Evolutionary conservation across 495 filamentous ascomycete species (phyloP).

Genomic region (Astrothelium subdiscretum): DNA sequence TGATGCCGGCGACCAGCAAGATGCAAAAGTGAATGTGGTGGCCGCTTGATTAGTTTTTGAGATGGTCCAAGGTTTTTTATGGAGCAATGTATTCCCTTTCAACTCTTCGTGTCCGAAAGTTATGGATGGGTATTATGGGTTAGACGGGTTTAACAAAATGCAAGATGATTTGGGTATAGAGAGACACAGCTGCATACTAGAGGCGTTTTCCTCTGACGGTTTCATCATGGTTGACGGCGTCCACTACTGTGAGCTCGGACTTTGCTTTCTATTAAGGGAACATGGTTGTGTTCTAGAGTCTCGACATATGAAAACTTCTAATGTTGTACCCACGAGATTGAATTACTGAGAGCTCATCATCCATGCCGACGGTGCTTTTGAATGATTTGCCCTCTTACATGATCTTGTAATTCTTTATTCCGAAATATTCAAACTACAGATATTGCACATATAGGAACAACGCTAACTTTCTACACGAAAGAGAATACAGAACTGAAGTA

Average conservation of each 20-base stretch:
- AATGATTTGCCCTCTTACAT: too few species aligned
- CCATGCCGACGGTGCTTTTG: too few species aligned
- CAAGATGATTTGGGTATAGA: background rate
- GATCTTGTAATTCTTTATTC: too few species aligned
- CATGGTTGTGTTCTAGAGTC: background rate
- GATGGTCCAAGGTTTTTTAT: background rate
- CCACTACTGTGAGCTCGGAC: too few species aligned
- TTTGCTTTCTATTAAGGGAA: background rate
- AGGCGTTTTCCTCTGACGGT: background rate
- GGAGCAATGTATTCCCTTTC: background rate
- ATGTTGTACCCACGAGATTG: too few species aligned
- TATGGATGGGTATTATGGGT: background rate
- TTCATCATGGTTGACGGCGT: background rate
- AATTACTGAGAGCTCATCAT: too few species aligned
- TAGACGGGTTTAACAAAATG: background rate
- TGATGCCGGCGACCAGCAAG: background rate
- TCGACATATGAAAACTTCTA: too few species aligned
- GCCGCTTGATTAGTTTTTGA: background rate
- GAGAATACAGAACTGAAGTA: background rate
- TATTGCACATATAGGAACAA: too few species aligned
- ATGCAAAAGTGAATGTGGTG: background rate
- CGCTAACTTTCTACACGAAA: background rate
- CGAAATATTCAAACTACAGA: too few species aligned
- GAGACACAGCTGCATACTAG: background rate
- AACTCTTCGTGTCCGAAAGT: background rate